Base-by-base conservation (phyloP, 2,329 filamentous ascomycete species). In the Fusarium drepaniforme region DNA sequence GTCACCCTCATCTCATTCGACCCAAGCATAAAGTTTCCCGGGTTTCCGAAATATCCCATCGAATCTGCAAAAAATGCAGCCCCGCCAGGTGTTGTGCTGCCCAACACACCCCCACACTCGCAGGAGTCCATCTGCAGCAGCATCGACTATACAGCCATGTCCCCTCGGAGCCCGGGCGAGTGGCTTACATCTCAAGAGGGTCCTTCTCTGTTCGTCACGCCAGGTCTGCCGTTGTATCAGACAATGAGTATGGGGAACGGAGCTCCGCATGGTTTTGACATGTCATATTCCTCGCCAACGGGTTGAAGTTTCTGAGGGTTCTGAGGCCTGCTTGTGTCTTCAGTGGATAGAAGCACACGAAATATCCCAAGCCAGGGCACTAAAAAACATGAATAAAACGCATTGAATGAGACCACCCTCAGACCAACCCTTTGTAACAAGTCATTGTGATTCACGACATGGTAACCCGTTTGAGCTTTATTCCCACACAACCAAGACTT, bases 1-100 rank as follows among this genome's bases (percentile, higher is more conserved):
- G 38, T 82, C 33, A 53, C 80, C 4, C 68, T 81, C 57, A 57
- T 81, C 30, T 82, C 79, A 1, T 82, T 82, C 62, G 81, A 82
- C n/a, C 77, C 81, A 2, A 73, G 66, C 8, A 67, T 82, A 25
- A 67, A 72, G 33, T 66, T 82, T 15, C 66, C 70, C 12, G 72
- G 74, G 16, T 67, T 77, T 33, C 69, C 70, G 15, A 76, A 68
- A 21, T 68, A 73, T 40, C 37, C 30, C 38, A 35, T 59, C 33
- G 15, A 46, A 5, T 33, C 11, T 23, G 38, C 49, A 57, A 30
- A 33, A 59, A 46, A 42, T 21, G 15, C 46, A 35, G 59, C 21
- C 18, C 16, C 18, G 21, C 59, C 30, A 15, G 5, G 30, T 21
- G 42, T 15, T 9, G 23, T 40, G 40, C 42, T 51, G 28, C 15